Base-by-base conservation (phyloP, 495 filamentous ascomycete genomes). In the Jackrogersella multiformis region DNA sequence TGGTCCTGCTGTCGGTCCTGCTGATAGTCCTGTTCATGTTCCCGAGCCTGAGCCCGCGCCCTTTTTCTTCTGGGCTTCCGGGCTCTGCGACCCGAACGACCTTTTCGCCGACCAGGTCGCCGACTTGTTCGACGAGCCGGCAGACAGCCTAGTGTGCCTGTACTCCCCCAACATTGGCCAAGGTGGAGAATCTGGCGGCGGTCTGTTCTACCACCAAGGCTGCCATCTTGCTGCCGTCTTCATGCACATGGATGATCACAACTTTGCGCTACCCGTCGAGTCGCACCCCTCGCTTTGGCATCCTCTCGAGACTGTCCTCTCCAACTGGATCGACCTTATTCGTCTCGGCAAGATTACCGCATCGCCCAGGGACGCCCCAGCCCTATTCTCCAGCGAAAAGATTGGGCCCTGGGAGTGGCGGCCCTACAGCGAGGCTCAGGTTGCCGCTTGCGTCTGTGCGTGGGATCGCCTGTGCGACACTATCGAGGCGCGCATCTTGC, bases 281-380 rank as follows among this genome's bases (percentile, higher is more conserved):
- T 34, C 15, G 10, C 59, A 66, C 18, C 16, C 5, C 1, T 24
- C 39, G 23, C 58, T 78, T 20, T 80, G 77, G 75, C 68, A 73
- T 26, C 76, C 78, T 0, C 60, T 79, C 2, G 78, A 79, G 68
- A 80, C 77, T 0, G 64, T 80, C 13, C 72, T 80, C 4, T 72
- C 65, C n/a, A 71, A 79, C 15, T 80, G 75, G 77, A 74, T 79
- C 21, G n/a, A 65, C 8, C 56, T 77, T 32, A 38, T 75, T 24
- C 68, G 55, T 0, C 57, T 79, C 10, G 76, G 74, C 7, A 80
- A 76, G 61, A 57, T 75, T 15, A 57, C 44, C 4, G 73, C 73
- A 16, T 73, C 66, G 20, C 64, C 53, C 1, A 44, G 21, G 0
- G 57, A 66, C 28, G 32, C 56, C 7, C 59, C 56, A 5, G 18